Evolutionary conservation across 2,329 filamentous ascomycete genomes (phyloP).

Genomic region (Botryotinia narcissicola): DNA sequence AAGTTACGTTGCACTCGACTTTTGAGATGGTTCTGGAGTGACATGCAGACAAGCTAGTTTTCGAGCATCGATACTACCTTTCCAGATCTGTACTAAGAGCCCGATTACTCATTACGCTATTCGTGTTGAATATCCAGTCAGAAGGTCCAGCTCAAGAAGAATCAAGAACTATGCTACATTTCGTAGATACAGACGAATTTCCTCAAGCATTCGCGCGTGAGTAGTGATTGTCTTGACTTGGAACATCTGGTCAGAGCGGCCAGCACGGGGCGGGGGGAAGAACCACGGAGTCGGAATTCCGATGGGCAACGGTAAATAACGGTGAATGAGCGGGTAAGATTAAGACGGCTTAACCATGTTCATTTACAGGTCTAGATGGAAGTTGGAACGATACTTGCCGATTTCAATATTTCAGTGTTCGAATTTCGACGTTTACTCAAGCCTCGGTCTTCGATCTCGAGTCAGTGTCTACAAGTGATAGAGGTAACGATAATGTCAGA

Average conservation of each 20-base stretch:
- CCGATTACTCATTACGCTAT: not conserved
- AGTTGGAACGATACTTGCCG: not conserved
- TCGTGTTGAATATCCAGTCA: not conserved
- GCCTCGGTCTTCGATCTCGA: not conserved
- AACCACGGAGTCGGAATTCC: not conserved
- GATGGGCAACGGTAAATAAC: not conserved
- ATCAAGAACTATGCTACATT: not conserved
- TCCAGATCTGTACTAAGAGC: not conserved
- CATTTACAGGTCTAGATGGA: not conserved
- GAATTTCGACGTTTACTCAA: not conserved
- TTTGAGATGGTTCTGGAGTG: not conserved
- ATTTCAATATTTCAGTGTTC: not conserved
- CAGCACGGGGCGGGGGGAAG: not conserved
- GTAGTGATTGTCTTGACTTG: not conserved
- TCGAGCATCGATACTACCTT: not conserved
- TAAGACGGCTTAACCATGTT: not conserved
- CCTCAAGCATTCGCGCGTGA: not conserved
- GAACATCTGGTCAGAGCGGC: not conserved
- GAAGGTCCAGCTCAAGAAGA: too few species aligned
- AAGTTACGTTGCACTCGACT: not conserved
- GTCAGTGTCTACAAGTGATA: not conserved
- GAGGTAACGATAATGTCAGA: not conserved
- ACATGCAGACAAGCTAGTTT: not conserved
- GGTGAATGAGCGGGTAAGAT: not conserved
- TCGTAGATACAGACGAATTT: not conserved